phyloP scores from a whole-genome alignment of 768 basidiomycete genomes.

The Pleurotus eryngii region DNA sequence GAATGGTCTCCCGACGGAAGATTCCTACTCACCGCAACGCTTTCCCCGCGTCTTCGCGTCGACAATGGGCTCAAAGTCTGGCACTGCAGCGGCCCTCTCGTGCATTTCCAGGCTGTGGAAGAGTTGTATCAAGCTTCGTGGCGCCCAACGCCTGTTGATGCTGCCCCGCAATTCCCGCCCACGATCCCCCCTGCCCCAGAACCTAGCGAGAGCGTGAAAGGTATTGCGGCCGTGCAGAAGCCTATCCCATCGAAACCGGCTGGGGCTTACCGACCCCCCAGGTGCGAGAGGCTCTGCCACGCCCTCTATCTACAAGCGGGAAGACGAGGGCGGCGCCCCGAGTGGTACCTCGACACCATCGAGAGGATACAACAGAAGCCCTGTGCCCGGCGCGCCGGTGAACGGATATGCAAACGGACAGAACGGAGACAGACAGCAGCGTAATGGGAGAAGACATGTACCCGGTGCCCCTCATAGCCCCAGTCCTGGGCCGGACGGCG shows the following conservation, averaged over 20 bases:
- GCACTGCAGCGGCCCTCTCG: slow-evolving; percentile 86
- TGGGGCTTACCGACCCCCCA: slow-evolving; percentile 88
- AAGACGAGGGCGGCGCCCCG: slow-evolving; percentile 80
- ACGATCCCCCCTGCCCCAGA: slow-evolving; percentile 66
- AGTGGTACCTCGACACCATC: slow-evolving; percentile 38
- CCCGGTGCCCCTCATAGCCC: slow-evolving; percentile 69
- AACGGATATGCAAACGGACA: slow-evolving; percentile 34
- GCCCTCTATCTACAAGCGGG: slow-evolving; percentile 84
- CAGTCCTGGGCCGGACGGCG: slow-evolving; percentile 39
- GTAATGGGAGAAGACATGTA: slow-evolving; percentile 55
- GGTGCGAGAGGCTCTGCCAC: slow-evolving; percentile 89
- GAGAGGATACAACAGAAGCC: slow-evolving; percentile 55
- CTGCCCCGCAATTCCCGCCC: slow-evolving; percentile 63
- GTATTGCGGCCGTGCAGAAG: slow-evolving; percentile 48
- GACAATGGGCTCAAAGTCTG: slow-evolving; percentile 97
- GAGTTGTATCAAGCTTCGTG: slow-evolving; percentile 90
- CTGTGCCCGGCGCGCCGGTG: slow-evolving; percentile 44
- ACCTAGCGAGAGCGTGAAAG: slow-evolving; percentile 55
- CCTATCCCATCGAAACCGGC: slow-evolving; percentile 61
- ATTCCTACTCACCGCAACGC: slow-evolving; percentile 89
- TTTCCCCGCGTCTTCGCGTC: slow-evolving; percentile 93
- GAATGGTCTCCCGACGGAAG: slow-evolving; percentile 95
- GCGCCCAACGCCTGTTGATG: slow-evolving; percentile 71
- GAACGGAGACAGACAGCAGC: slow-evolving; percentile 27
- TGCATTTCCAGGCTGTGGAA: slow-evolving; percentile 78